Percentiles rank a stretch among this genome's conserved stretches.
These are phyloP conservation scores for Monilinia polystroma DNA, from an alignment of 2,329 filamentous ascomycete genomes.

Conservation along the genomic window DNA sequence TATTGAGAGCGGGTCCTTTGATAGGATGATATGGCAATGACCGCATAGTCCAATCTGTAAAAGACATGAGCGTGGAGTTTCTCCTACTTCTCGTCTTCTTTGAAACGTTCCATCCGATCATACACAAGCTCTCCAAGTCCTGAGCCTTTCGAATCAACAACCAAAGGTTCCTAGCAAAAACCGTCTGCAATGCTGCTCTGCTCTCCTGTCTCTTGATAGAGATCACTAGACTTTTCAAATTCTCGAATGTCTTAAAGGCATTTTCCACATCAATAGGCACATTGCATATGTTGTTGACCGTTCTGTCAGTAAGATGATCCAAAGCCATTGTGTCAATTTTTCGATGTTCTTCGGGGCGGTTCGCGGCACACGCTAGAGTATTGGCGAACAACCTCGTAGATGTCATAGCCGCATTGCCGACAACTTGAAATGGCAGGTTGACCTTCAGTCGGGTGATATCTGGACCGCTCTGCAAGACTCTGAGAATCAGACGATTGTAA, in stretches of 20 bases:
- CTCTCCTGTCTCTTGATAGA: conserved; percentile 49
- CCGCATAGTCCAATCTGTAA: conserved; percentile 35
- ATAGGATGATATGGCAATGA: conserved; percentile 35
- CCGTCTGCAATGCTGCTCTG: conserved; percentile 39
- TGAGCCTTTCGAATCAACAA: conserved; percentile 49
- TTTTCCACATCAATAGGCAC: conserved; percentile 53
- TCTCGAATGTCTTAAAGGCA: conserved; percentile 46
- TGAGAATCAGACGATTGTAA: conserved; percentile 45
- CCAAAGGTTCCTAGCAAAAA: conserved; percentile 51
- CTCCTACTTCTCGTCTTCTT: conserved; percentile 31
- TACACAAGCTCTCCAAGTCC: conserved; percentile 48
- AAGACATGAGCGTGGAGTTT: conserved; percentile 26
- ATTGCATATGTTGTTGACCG: conserved; percentile 50
- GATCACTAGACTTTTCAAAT: conserved; percentile 48
- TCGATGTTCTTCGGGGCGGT: conserved; percentile 47
- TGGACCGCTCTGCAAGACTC: conserved; percentile 48
- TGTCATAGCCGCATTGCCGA: conserved; percentile 47
- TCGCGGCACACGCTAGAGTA: conserved; percentile 50
- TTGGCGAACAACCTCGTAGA: conserved; percentile 54
- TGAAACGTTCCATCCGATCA: conserved; percentile 44
- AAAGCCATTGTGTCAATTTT: conserved; percentile 49
- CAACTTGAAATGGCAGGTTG: conserved; percentile 53
- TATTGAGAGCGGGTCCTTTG: conserved; percentile 22
- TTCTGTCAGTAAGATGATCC: conserved; percentile 51
- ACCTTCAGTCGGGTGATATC: conserved; percentile 49